phyloP scores from a whole-genome alignment of 371 early-diverging fungal species.

The Rhizopus delemar region DNA sequence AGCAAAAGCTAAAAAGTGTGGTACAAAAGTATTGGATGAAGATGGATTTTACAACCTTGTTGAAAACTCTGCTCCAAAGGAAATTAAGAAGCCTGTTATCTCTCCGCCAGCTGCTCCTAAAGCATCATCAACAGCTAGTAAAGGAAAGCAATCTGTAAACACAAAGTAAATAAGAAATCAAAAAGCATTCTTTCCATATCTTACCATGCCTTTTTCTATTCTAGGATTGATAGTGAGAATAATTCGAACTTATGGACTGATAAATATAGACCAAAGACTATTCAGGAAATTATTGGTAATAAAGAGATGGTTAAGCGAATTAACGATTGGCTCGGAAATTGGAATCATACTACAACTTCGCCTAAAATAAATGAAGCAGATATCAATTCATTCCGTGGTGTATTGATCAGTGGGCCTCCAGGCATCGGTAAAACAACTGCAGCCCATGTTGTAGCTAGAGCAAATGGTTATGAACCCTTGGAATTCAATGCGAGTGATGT shows the following conservation, averaged over 20 bases:
- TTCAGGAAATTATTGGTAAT: constrained; percentile 94
- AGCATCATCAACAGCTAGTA: constrained; percentile 5
- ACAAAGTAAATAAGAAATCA: constrained; percentile 10
- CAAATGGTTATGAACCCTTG: constrained; percentile 81
- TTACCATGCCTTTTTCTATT: no score
- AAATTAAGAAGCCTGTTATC: constrained; percentile 15
- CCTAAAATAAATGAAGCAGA: constrained; percentile 16
- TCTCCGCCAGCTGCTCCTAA: constrained; percentile 8
- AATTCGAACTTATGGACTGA: constrained; percentile 80
- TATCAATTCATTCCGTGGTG: constrained; percentile 59
- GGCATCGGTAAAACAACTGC: constrained; percentile 99
- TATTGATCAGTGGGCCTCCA: constrained; percentile 95
- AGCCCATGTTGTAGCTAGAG: constrained; percentile 85
- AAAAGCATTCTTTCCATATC: not conserved
- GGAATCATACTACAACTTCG: constrained; percentile 25
- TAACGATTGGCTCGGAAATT: constrained; percentile 22
- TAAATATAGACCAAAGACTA: constrained; percentile 88
- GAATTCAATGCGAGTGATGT: constrained; percentile 99
- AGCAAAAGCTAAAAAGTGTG: constrained; percentile 77
- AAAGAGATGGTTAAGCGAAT: constrained; percentile 66
- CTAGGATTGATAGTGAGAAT: not conserved
- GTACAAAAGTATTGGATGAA: constrained; percentile 83
- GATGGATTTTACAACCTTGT: constrained; percentile 87
- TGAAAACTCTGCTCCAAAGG: constrained; percentile 35
- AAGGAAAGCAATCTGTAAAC: not conserved